These are phyloP conservation scores for Solanum phureja DNA, from an alignment of 257 asterid genomes.

Conservation along the genomic window DNA sequence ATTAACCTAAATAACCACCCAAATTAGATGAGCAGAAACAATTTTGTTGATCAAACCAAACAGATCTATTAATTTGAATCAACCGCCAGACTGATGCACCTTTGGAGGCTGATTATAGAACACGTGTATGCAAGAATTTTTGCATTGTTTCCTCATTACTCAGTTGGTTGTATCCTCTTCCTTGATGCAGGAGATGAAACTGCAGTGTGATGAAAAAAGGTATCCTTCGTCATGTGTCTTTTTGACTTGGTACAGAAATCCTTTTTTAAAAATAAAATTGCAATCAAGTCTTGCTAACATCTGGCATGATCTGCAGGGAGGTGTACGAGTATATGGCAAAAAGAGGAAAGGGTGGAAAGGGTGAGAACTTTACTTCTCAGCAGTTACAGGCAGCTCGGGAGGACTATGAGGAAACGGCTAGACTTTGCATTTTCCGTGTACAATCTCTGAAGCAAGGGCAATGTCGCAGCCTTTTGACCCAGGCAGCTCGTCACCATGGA, in stretches of 20 bases:
- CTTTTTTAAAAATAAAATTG: neutral
- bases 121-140: neutral
- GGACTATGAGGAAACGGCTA: constrained; percentile 76
- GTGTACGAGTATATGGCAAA: constrained; percentile 73
- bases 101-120: neutral
- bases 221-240: constrained; percentile 11
- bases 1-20: neutral
- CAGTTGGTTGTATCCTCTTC: constrained; percentile 9
- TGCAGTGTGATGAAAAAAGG: constrained; percentile 95
- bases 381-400: constrained; percentile 74
- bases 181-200: constrained; percentile 85
- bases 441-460: constrained; percentile 96
- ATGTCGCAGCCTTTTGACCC: constrained; percentile 77
- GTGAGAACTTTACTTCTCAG: constrained; percentile 61
- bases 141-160: neutral
- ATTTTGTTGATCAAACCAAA: neutral
- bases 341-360: constrained; percentile 69
- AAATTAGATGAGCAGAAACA: neutral
- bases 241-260: constrained; percentile 10
- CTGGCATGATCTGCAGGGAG: constrained; percentile 32
- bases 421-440: constrained; percentile 81
- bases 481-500: constrained; percentile 94
- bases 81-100: neutral
- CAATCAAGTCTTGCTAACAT: neutral
- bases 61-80: neutral